These are phyloP conservation scores for Volvox carteri DNA, from an alignment of 163 green algal genomes.

Conservation along the genomic window DNA sequence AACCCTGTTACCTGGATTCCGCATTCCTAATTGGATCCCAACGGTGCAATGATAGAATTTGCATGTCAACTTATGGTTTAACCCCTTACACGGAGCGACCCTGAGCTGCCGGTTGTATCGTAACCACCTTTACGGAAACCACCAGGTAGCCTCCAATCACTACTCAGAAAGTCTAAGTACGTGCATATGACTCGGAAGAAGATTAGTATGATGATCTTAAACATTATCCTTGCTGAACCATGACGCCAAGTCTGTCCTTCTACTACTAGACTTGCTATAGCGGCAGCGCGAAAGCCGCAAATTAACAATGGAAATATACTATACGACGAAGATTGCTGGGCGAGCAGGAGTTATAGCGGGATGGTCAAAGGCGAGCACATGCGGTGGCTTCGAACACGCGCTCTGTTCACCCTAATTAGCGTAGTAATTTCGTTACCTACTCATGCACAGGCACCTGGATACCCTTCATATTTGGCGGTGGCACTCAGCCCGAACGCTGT, in stretches of 20 bases:
- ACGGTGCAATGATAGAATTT: too few relatives aligned
- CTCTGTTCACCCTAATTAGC: not conserved
- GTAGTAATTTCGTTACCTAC: not conserved
- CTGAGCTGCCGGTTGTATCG: too few relatives aligned
- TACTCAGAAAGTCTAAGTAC: too few relatives aligned
- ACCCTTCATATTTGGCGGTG: conserved; percentile 60
- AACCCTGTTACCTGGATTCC: too few relatives aligned
- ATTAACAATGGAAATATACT: conserved; percentile 66
- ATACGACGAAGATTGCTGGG: conserved; percentile 59
- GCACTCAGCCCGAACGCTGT: conserved; percentile 61
- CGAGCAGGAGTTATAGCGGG: conserved; percentile 50
- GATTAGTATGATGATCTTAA: too few relatives aligned
- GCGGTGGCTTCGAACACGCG: not conserved
- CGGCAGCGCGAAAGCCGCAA: not conserved
- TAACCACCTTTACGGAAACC: too few relatives aligned
- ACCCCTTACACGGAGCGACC: too few relatives aligned
- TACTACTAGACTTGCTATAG: not conserved
- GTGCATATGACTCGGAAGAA: too few relatives aligned
- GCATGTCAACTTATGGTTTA: too few relatives aligned
- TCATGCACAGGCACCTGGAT: conserved; percentile 59
- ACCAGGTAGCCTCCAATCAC: too few relatives aligned
- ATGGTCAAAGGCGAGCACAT: conserved; percentile 63
- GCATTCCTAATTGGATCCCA: too few relatives aligned
- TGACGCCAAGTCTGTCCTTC: not conserved
- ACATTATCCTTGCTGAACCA: conserved; percentile 17